Base-by-base conservation (phyloP, 1,139 yeast genomes). In the Hyphopichia khmerensis region DNA sequence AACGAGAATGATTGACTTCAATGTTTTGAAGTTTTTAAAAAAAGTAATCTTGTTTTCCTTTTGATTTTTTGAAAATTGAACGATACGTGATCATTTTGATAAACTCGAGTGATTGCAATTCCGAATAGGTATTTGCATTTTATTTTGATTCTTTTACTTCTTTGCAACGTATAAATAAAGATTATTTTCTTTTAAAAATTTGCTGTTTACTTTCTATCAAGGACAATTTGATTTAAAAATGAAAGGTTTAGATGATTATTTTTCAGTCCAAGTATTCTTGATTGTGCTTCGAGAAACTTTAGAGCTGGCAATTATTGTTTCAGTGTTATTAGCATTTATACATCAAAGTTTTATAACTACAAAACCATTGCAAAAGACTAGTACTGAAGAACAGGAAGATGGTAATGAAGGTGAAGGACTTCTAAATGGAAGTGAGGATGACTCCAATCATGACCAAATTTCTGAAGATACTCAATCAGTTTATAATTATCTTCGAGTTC, bases 261-360 rank as follows among this genome's bases (percentile, higher is more conserved):
- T 72, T 49, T 72, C 77, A n/a, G 60, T 69, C 37, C 77, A 72
- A 52, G 72, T 69, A 33, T 72, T 72, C 42, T 63, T 72, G 37
- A 72, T 72, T 19, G 72, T 72, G n/a, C 57, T 72, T 19, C 56
- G 78, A 42, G 78, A 72, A 44, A 70, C 77, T 1, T 52, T 72
- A 36, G 78, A 72, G 48, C 70, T 68, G 60, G 77, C 77, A 4
- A 71, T 72, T 47, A 71, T 72, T 43, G 62, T 72, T 14, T 72
- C 77, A 9, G 77, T 72, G 14, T 59, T 72, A 27, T 60, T 72
- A 21, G 69, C 77, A 6, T 72, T 72, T 50, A 60, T 71, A 29
- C 69, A 67, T 42, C 72, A 67, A 43, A 66, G 65, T 36, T 66
- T 69, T 43, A 34, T 41, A 3, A 29, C 38, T 15, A 34, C 43